Base-by-base conservation (phyloP, 768 basidiomycete genomes). In the Tubosaeta sp. region DNA sequence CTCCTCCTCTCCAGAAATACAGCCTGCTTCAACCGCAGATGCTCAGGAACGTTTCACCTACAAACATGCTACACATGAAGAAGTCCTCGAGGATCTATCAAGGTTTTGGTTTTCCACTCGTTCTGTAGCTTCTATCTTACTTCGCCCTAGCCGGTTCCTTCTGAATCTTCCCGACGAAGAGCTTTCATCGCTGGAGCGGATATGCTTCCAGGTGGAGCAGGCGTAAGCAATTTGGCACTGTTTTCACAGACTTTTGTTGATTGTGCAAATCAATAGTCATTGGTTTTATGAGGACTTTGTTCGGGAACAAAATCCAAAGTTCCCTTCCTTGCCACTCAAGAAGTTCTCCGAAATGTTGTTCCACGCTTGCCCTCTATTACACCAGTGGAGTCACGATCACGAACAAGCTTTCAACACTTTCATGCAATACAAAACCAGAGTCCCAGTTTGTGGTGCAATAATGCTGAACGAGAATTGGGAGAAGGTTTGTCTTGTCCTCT, bases 281-380 rank as follows among this genome's bases (percentile, higher is more conserved):
- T 99, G 95, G 95, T 99, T 91, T 69, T 99, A 99, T 62, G 96
- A 98, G 75, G 96, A 99, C 69, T 98, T 96, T 61, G 84, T 98
- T 56, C 89, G 96, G 38, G 93, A 94, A 66, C 82, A 89, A 69
- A 89, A 93, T 51, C 84, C 86, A 9, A 81, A 83, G 52, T 84
- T 97, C 38, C 95, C 93, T 1, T 88, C 93, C 1, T 76, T 93
- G 53, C 82, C 86, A 16, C 82, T 98, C 60, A 93, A 94, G 75
- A 86, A 83, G 62, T 99, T 99, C 71, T 95, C 93, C 27, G 86
- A 87, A 45, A 87, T 90, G 76, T 73, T 98, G 61, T 94, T 97
- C 71, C 81, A 82, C 56, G 82, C 82, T 46, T 94, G 90, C 64
- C 90, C 92, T 24, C 70, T 94, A 51, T 75, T 94, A 43, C 82